Evolutionary conservation across 345 rosid species (phyloP).

Genomic region (Crucihimalaya himalaica): DNA sequence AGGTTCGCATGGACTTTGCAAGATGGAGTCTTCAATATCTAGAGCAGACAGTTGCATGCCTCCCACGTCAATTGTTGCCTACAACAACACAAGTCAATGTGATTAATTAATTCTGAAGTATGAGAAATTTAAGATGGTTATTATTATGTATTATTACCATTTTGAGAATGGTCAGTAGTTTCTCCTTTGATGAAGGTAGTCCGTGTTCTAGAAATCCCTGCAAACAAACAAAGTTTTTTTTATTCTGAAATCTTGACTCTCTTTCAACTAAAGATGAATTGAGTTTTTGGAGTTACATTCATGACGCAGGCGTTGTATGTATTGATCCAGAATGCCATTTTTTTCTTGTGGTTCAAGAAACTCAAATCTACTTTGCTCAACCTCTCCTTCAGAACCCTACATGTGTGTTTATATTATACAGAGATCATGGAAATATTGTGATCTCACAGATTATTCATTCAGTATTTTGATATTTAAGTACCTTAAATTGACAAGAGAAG

Average conservation of each 20-base stretch:
- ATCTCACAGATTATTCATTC: neutral
- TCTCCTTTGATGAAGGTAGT: slow-evolving; percentile 80
- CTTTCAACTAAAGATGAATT: slow-evolving; percentile 1
- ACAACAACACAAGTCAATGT: slow-evolving; percentile 36
- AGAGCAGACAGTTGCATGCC: slow-evolving; percentile 82
- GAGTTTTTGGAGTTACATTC: slow-evolving; percentile 72
- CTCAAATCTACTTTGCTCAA: slow-evolving; percentile 67
- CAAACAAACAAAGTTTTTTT: neutral
- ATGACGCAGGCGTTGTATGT: slow-evolving; percentile 87
- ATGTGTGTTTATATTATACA: neutral
- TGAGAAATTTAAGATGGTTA: neutral
- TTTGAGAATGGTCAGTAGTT: slow-evolving; percentile 68
- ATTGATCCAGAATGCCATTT: slow-evolving; percentile 95
- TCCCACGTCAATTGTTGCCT: slow-evolving; percentile 84
- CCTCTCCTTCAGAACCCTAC: slow-evolving; percentile 64
- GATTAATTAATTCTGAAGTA: neutral
- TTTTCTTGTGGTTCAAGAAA: slow-evolving; percentile 85
- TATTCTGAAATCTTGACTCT: neutral
- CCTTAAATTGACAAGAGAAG: slow-evolving; percentile 43
- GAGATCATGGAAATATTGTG: neutral
- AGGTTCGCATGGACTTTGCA: slow-evolving; percentile 70
- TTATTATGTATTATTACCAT: slow-evolving; percentile 41
- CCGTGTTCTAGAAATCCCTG: slow-evolving; percentile 95
- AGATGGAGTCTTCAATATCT: slow-evolving; percentile 88
- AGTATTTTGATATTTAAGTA: neutral